These are phyloP conservation scores for Solanum chacoense DNA, from an alignment of 305 asterid genomes.

Conservation along the genomic window DNA sequence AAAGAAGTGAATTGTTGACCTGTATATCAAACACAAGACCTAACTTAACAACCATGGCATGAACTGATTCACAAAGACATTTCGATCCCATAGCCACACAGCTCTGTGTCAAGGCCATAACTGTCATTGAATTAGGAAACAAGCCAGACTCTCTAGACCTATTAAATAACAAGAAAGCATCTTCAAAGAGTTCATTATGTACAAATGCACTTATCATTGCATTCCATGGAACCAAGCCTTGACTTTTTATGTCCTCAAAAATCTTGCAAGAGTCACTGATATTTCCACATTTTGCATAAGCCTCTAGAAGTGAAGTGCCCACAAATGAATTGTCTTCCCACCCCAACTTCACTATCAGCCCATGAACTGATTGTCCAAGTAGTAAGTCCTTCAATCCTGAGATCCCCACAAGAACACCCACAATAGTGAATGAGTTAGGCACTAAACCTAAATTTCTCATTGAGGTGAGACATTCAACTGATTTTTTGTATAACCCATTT, in stretches of 20 bases:
- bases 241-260: not conserved
- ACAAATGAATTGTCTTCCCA: conserved; percentile 8
- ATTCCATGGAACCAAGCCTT: conserved; percentile 9
- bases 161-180: conserved; percentile 5
- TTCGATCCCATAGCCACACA: not conserved
- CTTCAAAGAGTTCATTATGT: not conserved
- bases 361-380: conserved; percentile 5
- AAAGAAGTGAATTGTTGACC: conserved; percentile 11
- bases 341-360: conserved; percentile 7
- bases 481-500: not conserved
- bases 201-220: conserved; percentile 12
- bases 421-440: conserved; percentile 9
- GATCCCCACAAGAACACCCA: conserved; percentile 8
- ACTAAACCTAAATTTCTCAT: conserved; percentile 1
- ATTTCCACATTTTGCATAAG: conserved; percentile 7
- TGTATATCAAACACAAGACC: not conserved
- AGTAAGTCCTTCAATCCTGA: conserved; percentile 1
- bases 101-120: not conserved
- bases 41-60: not conserved
- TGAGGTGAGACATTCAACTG: not conserved
- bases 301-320: conserved; percentile 8
- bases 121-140: not conserved
- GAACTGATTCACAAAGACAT: conserved; percentile 9
- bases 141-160: not conserved
- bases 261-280: not conserved